Evolutionary conservation across 495 filamentous ascomycete species (phyloP), one percentile per base, ranked within the genome.

Genomic region (Penicillium desertorum): DNA sequence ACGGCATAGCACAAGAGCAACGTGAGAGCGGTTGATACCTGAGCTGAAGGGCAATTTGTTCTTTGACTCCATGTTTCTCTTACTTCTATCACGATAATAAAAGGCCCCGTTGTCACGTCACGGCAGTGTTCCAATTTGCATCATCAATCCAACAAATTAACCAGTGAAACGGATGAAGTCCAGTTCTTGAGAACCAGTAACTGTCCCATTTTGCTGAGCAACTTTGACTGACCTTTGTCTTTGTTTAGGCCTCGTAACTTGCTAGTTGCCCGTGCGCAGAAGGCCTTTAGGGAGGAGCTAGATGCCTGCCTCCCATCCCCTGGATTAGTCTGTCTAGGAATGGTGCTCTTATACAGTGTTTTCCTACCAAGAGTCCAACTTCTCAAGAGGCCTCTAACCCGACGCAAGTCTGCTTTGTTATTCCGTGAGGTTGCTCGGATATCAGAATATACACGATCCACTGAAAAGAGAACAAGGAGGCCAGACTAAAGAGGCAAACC

Each of bases 51-150:
- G 51, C 53, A 39, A n/a, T 43, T 55, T 47, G 20, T 53, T 32
- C 49, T 58, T 51, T 52, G 41, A 57, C 62, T 60, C 51, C 60
- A 59, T 57, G 52, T 57, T 63, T 68, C 55, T 68, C 52, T 50
- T 59, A 62, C 57, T 63, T 45, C 58, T 64, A 62, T 69, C 63
- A 69, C 45, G 66, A 69, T 64, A 66, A 69, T 69, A 69, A 57
- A 66, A 66, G 57, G n/a, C 51, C 50, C 55, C 61, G 49, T 64
- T 61, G 61, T 66, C 59, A 52, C 51, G 61, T 55, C 64, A 64
- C 69, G 82, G 81, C 46, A 83, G 85, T 14, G 81, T 53, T 44
- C 36, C 51, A 54, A 50, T 45, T 34, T 46, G 20, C 51, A 30
- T 32, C 10, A 16, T 45, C 5, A 19, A 41, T 29, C 20, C 29